These are phyloP conservation scores for Triticum timopheevii DNA, from an alignment of 176 grass and related monocot species.

Conservation along the genomic window DNA sequence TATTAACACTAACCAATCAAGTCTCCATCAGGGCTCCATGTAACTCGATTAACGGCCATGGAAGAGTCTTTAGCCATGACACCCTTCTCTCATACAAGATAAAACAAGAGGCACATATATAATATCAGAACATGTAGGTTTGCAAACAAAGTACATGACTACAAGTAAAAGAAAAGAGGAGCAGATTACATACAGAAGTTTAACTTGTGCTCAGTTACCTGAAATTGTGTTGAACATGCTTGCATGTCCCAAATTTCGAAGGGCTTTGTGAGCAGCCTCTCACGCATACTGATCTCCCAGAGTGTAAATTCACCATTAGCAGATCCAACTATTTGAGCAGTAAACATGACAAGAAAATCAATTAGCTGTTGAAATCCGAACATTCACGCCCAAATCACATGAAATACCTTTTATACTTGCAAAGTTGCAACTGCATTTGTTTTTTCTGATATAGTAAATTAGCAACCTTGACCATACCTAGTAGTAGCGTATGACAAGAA, in stretches of 20 bases:
- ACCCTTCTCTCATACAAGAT: too few relatives aligned
- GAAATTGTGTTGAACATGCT: conserved; percentile 60
- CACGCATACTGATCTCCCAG: conserved; percentile 73
- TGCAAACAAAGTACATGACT: conserved; percentile 12
- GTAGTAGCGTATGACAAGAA: conserved; percentile 69
- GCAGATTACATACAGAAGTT: conserved; percentile 17
- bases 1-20: too few relatives aligned
- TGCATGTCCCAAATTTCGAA: conserved; percentile 75
- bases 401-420: neutral
- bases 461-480: conserved; percentile 52
- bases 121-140: too few relatives aligned
- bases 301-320: conserved; percentile 87
- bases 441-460: conserved; percentile 1
- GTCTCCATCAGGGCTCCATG: too few relatives aligned
- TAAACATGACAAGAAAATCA: conserved; percentile 20
- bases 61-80: too few relatives aligned
- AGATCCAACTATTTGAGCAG: conserved; percentile 62
- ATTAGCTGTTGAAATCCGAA: neutral
- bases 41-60: too few relatives aligned
- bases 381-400: neutral
- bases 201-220: conserved; percentile 33
- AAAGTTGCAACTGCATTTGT: neutral
- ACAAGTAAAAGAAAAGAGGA: conserved; percentile 27
- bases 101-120: too few relatives aligned
- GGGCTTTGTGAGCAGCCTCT: conserved; percentile 67